Evolutionary conservation across 345 rosid genomes (phyloP).

Genomic region (Mercurialis annua): DNA sequence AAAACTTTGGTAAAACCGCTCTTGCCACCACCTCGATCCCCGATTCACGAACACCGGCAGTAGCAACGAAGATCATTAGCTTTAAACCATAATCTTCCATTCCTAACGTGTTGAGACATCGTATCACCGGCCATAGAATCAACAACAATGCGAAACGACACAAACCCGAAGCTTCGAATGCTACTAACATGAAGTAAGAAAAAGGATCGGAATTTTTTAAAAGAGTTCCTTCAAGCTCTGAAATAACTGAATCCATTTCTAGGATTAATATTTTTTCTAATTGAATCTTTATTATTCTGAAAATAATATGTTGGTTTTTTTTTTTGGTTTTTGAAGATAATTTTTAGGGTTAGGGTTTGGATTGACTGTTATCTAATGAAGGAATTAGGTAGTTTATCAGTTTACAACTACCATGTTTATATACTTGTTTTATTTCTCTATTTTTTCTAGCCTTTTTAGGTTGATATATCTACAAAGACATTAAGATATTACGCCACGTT

Average conservation of each 20-base stretch:
- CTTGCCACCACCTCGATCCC: constrained; percentile 82
- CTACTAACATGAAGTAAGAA: constrained; percentile 85
- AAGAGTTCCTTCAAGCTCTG: constrained; percentile 77
- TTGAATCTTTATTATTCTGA: neutral
- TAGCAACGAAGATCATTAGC: constrained; percentile 64
- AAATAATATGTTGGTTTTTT: neutral
- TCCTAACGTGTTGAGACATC: constrained; percentile 47
- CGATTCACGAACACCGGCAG: constrained; percentile 48
- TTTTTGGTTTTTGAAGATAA: neutral
- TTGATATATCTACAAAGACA: constrained; percentile 38
- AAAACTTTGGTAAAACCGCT: constrained; percentile 85
- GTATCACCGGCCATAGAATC: constrained; percentile 62
- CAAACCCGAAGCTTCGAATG: constrained; percentile 82
- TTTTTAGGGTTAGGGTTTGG: constrained; percentile 33
- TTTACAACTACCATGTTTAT: constrained; percentile 47
- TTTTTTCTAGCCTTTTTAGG: constrained; percentile 3
- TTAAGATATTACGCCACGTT: constrained; percentile 44
- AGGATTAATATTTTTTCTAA: neutral
- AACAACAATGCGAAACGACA: constrained; percentile 61
- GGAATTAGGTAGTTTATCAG: constrained; percentile 58
- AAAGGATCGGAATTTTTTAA: constrained; percentile 56
- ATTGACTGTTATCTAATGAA: constrained; percentile 36
- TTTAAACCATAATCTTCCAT: constrained; percentile 46
- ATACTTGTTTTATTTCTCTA: neutral
- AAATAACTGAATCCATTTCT: constrained; percentile 60